Base-by-base conservation (phyloP, 2,329 filamentous ascomycete species). In the Alternaria rosae region DNA sequence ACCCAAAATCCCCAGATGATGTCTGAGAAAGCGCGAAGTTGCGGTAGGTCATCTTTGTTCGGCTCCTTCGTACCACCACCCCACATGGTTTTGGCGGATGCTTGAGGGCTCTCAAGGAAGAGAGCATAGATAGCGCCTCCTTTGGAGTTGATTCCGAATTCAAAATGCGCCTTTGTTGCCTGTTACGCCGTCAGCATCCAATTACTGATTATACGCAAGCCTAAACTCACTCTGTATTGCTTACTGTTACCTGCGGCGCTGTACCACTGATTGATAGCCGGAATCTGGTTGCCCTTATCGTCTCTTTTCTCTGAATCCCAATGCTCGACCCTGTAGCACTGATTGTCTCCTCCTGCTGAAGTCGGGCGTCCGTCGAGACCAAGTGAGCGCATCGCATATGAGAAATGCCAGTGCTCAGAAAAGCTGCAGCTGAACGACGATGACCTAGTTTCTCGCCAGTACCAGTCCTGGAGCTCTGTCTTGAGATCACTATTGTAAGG, bases 1-100 rank as follows among this genome's bases (percentile, higher is more conserved):
- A n/a, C 21, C 69, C 68, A 74, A 41, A 58, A 68, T 3, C 59
- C 68, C 71, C 69, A 74, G 5, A 70, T 44, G n/a, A 74, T 43
- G 21, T 72, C 69, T 6, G 70, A 67, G 23, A 66, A 48, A 6
- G 56, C 44, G 6, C 64, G 57, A 0, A 74, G 60, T 1, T 43
- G 25, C 2, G 70, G 71, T 0, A 73, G 64, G n/a, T 69, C 64
- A 1, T 66, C 32, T 21, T 32, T 35, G 1, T 25, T 32, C 1
- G 53, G 38, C 1, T 41, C 45, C 20, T 52, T 51, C 25, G 47
- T 45, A 25, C n/a, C 42, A 13, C 38, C 35, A 25, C 60, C 53
- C 68, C 68, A 69, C 20, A 61, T 17, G 6, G 10, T 25, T n/a
- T 52, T 52, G 11, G 62, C 66, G 0, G 66, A 38, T n/a, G 60